Evolutionary conservation across 306 rosid species (phyloP), one percentile per base, ranked within the genome.

Genomic region (Oemleria cerasiformis): DNA sequence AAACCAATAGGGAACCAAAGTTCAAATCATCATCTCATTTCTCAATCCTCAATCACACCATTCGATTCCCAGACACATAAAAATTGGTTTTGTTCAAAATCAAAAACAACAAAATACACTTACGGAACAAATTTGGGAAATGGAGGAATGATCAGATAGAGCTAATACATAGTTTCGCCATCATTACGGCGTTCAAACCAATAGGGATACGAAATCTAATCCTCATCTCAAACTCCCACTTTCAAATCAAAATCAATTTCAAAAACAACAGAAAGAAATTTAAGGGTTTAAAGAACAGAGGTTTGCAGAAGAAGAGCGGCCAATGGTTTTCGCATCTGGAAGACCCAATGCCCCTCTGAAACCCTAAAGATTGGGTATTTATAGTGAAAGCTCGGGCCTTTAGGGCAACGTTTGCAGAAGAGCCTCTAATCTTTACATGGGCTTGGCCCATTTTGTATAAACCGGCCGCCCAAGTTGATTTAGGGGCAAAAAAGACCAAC

Each of bases 141-240:
- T 39, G 47, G 47, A 77, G 77, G 83, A 86, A 75, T n/a, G 54
- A 74, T 86, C 80, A 83, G 83, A 67, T 76, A 81, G 88, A 83
- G 88, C 86, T 86, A 79, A 75, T 81, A 86, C 86, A 61, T 49
- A 30, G 53, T 43, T 65, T 41, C 23, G 76, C 84, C 84, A 83
- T 79, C 81, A 79, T 86, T 14, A 19, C 38, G 80, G 85, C 86
- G 39, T 74, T 82, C 86, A 87, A 82, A 81, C 85, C 86, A 84
- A 86, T 79, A 86, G 85, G 91, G 80, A 84, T 82, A 70, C 68
- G 66, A 41, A 36, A 7, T 14, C 55, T 78, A 78, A 54, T 83
- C 73, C 41, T 38, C 90, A 80, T 67, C 73, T 61, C 82, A 67
- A 73, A 76, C 86, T 65, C 85, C 73, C 68, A 14, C 15, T 75